Base-by-base conservation (phyloP, 352 stramenopile species). In the Phytophthora constricta region DNA sequence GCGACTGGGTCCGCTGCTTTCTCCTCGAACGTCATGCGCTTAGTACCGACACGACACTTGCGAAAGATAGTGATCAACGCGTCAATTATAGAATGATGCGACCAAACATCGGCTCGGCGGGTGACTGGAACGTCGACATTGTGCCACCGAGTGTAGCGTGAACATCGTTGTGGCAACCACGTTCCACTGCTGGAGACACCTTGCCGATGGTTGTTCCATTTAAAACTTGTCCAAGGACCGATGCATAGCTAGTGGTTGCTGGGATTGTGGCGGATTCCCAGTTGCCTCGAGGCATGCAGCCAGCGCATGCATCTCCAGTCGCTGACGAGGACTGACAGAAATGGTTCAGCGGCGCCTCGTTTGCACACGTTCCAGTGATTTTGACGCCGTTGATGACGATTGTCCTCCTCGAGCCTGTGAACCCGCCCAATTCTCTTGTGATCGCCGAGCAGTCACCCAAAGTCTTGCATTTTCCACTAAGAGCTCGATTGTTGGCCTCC, bases 101-200 rank as follows among this genome's bases (percentile, higher is more conserved):
- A 90, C 72, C 72, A 93, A 91, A 93, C 13, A 91, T 73, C 19
- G 82, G 82, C 17, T 92, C 84, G 1, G 70, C 49, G 0, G 83
- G 77, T 5, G 80, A 82, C 50, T 69, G 50, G 48, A 85, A 76
- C 46, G 64, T 78, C 0, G 58, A 41, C 77, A 93, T 91, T 9
- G 65, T 70, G 5, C 70, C 61, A n/a, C 56, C 76, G 2, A 91
- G 51, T 17, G 58, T 60, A 14, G 51, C 42, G 58, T 92, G 82
- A 14, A 91, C 68, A 26, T 75, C 77, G 54, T 84, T 77, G 70
- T 92, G 84, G 5, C 65, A 67, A 5, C 77, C 77, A 1, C 56
- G 37, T 25, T 92, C 79, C 2, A 92, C 59, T 0, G 62, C 54
- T 1, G 52, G 63, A 23, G 76, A 83, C 33, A 91, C 76, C 5